These are phyloP conservation scores for Marasmius sp. DNA, from an alignment of 1,284 basidiomycete species.

Conservation along the genomic window DNA sequence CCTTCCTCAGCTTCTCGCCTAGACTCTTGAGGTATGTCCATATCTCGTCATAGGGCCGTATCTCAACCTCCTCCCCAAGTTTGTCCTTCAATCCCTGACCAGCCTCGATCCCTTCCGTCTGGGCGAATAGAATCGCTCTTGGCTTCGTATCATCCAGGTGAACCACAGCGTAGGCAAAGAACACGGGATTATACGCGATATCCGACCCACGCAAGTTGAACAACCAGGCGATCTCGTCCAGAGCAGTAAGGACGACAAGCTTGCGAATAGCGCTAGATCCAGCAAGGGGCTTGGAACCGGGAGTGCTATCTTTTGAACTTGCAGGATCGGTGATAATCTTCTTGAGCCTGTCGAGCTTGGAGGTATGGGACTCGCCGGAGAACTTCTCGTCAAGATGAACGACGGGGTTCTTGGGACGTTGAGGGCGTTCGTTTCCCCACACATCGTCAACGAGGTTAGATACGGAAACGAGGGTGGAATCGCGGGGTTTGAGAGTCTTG, in stretches of 20 bases:
- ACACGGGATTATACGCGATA: slow-evolving; percentile 94
- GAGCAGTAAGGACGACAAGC: slow-evolving; percentile 74
- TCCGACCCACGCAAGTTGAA: slow-evolving; percentile 94
- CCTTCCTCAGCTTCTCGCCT: slow-evolving; percentile 37
- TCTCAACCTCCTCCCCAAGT: slow-evolving; percentile 62
- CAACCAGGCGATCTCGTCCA: slow-evolving; percentile 93
- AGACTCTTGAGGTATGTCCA: slow-evolving; percentile 61
- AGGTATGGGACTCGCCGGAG: slow-evolving; percentile 63
- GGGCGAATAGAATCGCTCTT: slow-evolving; percentile 73
- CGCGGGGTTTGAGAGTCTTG: slow-evolving; percentile 48
- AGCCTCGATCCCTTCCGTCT: slow-evolving; percentile 62
- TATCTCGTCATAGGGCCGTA: slow-evolving; percentile 74
- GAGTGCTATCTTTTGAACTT: slow-evolving; percentile 39
- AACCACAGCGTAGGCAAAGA: slow-evolving; percentile 90
- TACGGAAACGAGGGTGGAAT: slow-evolving; percentile 66
- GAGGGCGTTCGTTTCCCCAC: slow-evolving; percentile 74
- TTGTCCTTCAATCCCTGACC: slow-evolving; percentile 47
- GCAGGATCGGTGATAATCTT: slow-evolving; percentile 26
- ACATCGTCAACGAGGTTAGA: slow-evolving; percentile 82
- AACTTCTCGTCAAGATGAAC: slow-evolving; percentile 74
- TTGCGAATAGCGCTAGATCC: slow-evolving; percentile 17
- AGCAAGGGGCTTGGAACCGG: slow-evolving; percentile 54
- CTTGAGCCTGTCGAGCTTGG: slow-evolving; percentile 71
- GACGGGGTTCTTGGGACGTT: slow-evolving; percentile 69
- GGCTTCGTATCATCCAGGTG: slow-evolving; percentile 42